phyloP scores from a whole-genome alignment of 495 filamentous ascomycete genomes.

The Aspergillus ellipticus region DNA sequence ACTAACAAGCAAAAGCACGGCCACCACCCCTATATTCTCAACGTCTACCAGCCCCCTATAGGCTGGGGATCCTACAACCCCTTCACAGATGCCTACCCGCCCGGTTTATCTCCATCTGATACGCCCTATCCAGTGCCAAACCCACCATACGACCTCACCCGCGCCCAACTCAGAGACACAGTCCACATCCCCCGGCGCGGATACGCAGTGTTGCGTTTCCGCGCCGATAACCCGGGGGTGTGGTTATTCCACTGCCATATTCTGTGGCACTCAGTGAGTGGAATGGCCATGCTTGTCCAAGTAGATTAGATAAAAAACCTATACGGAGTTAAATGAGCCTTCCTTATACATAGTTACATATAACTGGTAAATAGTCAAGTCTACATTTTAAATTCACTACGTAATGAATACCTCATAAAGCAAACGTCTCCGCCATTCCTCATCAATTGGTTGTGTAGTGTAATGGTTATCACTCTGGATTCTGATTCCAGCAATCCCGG shows the following conservation, averaged over 20 bases:
- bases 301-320: background rate
- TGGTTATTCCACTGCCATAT: constrained; percentile 63
- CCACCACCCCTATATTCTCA: constrained; percentile 74
- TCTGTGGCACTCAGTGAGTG: constrained; percentile 57
- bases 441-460: constrained; percentile 21
- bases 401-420: no score
- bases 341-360: no score
- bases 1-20: constrained; percentile 56
- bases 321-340: no score
- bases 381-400: no score
- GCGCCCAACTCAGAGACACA: constrained; percentile 49
- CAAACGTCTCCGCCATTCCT: no score
- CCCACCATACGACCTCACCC: constrained; percentile 23
- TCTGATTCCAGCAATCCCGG: constrained; percentile 39
- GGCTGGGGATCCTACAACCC: constrained; percentile 48
- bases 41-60: constrained; percentile 32
- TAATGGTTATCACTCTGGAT: constrained; percentile 34
- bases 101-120: constrained; percentile 14
- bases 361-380: no score
- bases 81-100: constrained; percentile 30
- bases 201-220: constrained; percentile 61
- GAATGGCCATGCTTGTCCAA: constrained; percentile 41
- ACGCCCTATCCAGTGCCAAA: constrained; percentile 24
- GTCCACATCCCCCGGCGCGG: constrained; percentile 53
- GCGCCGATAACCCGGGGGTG: constrained; percentile 61